A percentile compares a stretch with the other conserved stretches of the same genome.
Conservation (phyloP, 148 eudicot species). For the Rhododendron mucronatum region DNA sequence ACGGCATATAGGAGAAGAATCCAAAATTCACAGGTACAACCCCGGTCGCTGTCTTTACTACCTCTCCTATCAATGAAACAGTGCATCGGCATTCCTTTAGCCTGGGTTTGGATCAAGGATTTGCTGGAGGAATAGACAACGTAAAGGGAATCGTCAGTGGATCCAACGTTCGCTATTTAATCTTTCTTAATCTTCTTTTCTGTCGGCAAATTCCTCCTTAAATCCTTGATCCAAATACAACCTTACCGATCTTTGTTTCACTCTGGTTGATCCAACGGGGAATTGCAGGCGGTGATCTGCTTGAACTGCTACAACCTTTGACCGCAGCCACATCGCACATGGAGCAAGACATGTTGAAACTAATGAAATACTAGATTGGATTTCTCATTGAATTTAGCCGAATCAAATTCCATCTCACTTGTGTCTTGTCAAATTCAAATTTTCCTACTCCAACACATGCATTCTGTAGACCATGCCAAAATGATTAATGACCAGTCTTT, state of each 20-base stretch:
- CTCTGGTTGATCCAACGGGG: not conserved
- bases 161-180: not conserved
- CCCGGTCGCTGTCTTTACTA: not conserved
- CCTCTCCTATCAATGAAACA: not conserved
- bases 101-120: not conserved
- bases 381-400: not conserved
- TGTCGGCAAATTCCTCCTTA: not conserved
- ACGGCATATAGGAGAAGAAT: not conserved
- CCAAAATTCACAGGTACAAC: not conserved
- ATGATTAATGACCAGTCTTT: too few species aligned
- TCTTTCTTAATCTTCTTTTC: too few species aligned
- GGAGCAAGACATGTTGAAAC: not conserved
- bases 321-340: not conserved
- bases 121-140: not conserved
- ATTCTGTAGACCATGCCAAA: too few species aligned
- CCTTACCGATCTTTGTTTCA: not conserved
- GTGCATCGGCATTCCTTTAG: not conserved
- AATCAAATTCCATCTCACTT: not conserved
- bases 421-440: not conserved
- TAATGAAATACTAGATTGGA: not conserved
- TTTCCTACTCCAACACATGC: too few species aligned
- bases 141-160: not conserved
- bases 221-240: not conserved
- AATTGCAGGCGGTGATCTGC: not conserved
- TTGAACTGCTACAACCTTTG: not conserved